A percentile compares a stretch with the other conserved stretches of the same genome.
Conservation (phyloP, 352 stramenopile species). For the Pythium folliculosum region DNA sequence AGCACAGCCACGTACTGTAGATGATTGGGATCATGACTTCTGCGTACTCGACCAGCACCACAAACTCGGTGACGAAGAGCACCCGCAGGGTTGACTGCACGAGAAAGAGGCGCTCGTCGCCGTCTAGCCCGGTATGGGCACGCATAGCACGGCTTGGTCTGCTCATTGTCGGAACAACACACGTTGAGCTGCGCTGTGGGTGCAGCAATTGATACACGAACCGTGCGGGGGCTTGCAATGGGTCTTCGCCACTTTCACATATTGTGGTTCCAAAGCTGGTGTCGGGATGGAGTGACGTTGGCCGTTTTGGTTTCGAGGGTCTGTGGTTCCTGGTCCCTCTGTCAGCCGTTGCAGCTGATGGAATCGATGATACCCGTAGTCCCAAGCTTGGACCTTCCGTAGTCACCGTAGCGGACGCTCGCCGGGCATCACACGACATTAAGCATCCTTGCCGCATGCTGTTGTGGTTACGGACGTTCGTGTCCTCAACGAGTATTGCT, state of each 20-base stretch:
- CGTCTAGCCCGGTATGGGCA: not conserved
- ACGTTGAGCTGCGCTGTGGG: not conserved
- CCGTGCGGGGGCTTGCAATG: not conserved
- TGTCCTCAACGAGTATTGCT: not conserved
- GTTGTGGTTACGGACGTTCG: not conserved
- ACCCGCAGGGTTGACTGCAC: not conserved
- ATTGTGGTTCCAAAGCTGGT: not conserved
- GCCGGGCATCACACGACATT: not conserved
- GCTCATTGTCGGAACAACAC: not conserved
- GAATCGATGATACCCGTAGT: not conserved
- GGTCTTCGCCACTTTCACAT: not conserved
- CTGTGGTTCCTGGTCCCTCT: not conserved
- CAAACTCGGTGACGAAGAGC: constrained; percentile 11
- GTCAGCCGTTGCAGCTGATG: no score
- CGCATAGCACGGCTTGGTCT: not conserved
- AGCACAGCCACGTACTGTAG: not conserved
- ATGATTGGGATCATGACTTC: constrained; percentile 9
- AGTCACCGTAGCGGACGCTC: not conserved
- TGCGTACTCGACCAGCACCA: not conserved
- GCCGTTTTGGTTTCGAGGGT: not conserved
- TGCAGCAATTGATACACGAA: not conserved
- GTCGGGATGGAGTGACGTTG: not conserved
- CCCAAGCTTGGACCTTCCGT: no score
- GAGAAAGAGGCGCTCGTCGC: not conserved
- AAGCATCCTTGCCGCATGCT: not conserved